These are phyloP conservation scores for Eimeria zaria DNA, from an alignment of 169 alveolate species.

Conservation along the genomic window DNA sequence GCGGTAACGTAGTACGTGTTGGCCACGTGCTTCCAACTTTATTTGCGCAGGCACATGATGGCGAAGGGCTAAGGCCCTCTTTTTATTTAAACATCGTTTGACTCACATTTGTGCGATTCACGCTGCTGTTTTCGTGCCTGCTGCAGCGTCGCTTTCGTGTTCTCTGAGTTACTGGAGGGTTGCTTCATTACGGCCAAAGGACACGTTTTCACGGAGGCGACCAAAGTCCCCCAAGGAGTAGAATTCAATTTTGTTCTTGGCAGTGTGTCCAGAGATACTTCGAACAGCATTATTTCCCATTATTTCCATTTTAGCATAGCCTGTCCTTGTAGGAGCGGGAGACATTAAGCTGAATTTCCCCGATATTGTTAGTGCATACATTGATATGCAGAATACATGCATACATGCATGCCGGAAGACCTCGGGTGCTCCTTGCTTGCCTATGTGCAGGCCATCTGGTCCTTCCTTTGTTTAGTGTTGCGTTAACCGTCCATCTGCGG, in stretches of 20 bases:
- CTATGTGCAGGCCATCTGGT: conserved; percentile 34
- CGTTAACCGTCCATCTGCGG: conserved; percentile 52
- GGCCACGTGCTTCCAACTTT: background rate
- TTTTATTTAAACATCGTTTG: background rate
- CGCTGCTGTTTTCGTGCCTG: background rate
- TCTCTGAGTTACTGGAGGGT: conserved; percentile 31
- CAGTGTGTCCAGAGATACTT: background rate
- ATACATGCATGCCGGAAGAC: background rate
- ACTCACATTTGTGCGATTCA: background rate
- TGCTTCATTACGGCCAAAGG: conserved; percentile 15
- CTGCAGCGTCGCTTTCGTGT: conserved; percentile 28
- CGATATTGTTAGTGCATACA: background rate
- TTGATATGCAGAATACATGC: background rate
- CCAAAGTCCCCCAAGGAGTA: conserved; percentile 32
- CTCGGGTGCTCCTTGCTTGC: background rate
- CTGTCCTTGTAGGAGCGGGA: background rate
- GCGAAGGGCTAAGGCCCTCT: background rate
- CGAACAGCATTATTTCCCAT: background rate
- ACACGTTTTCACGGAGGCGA: background rate
- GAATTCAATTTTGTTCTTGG: conserved; percentile 36
- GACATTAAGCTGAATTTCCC: background rate
- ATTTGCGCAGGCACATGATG: background rate
- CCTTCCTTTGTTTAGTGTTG: conserved; percentile 39
- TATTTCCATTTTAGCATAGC: too few relatives aligned
- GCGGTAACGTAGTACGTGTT: conserved; percentile 54